phyloP scores from a whole-genome alignment of 495 filamentous ascomycete species.

The Penicillium diatomitis region DNA sequence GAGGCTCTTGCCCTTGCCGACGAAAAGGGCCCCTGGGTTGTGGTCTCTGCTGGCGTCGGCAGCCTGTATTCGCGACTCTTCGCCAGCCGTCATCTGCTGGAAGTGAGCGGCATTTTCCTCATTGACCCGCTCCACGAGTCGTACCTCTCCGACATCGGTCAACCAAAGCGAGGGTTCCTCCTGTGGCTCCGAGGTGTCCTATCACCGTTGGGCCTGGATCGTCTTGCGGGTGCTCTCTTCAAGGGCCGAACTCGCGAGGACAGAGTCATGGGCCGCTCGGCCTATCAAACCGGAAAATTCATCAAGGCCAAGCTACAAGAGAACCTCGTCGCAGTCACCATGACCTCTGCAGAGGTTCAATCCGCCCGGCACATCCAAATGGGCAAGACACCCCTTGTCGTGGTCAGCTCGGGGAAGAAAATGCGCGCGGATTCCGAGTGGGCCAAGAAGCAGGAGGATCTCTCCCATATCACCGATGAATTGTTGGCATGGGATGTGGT shows the following conservation, averaged over 20 bases:
- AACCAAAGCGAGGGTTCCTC: conserved; percentile 62
- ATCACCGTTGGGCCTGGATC: conserved; percentile 76
- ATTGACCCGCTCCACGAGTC: conserved; percentile 86
- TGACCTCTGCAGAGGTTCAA: conserved; percentile 72
- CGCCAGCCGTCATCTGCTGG: conserved; percentile 61
- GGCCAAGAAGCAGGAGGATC: conserved; percentile 70
- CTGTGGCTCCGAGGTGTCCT: conserved; percentile 81
- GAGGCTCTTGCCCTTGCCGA: conserved; percentile 73
- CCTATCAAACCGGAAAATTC: conserved; percentile 69
- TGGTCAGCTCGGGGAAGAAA: conserved; percentile 75
- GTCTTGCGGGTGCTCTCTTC: conserved; percentile 68
- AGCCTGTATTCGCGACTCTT: conserved; percentile 87
- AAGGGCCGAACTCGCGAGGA: conserved; percentile 72
- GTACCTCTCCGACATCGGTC: conserved; percentile 55
- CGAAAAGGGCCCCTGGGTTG: conserved; percentile 76
- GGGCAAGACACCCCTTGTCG: conserved; percentile 57
- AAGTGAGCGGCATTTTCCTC: conserved; percentile 70
- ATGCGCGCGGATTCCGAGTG: conserved; percentile 52
- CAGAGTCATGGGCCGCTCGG: conserved; percentile 66
- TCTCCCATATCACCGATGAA: conserved; percentile 68
- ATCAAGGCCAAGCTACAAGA: conserved; percentile 91
- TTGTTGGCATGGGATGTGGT: conserved; percentile 82
- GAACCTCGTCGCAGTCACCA: conserved; percentile 71
- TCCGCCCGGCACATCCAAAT: conserved; percentile 69
- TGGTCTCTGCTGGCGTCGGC: conserved; percentile 65